Evolutionary conservation across 1,284 basidiomycete species (phyloP).

Genomic region (Ceratobasidium sp.): DNA sequence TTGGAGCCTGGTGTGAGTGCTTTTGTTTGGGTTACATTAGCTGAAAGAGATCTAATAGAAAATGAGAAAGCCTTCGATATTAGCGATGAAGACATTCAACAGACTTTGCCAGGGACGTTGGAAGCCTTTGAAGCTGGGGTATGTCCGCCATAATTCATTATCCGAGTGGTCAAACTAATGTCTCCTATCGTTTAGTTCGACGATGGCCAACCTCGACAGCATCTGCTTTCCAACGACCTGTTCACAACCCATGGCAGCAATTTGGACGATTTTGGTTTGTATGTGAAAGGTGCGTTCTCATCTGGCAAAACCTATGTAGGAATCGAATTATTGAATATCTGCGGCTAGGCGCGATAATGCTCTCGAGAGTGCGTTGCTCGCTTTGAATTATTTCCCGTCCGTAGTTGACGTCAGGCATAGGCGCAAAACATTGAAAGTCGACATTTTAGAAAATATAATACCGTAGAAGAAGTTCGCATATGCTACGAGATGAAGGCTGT

Average conservation of each 20-base stretch:
- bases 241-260: constrained; percentile 20
- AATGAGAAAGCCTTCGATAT: constrained; percentile 5
- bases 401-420: background rate
- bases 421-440: background rate
- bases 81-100: constrained; percentile 44
- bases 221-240: constrained; percentile 16
- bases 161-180: background rate
- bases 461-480: constrained; percentile 5
- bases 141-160: background rate
- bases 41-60: background rate
- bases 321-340: background rate
- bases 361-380: constrained; percentile 6
- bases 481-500: constrained; percentile 15
- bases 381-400: background rate
- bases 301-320: too few relatives aligned
- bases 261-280: constrained; percentile 28
- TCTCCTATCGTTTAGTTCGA: background rate
- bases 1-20: constrained; percentile 9
- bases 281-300: constrained; percentile 12
- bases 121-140: constrained; percentile 40
- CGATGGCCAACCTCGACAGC: constrained; percentile 18
- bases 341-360: constrained; percentile 26
- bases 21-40: background rate
- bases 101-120: constrained; percentile 40
- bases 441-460: background rate